phyloP scores from a whole-genome alignment of 345 rosid genomes.

The Trapa bicornis region DNA sequence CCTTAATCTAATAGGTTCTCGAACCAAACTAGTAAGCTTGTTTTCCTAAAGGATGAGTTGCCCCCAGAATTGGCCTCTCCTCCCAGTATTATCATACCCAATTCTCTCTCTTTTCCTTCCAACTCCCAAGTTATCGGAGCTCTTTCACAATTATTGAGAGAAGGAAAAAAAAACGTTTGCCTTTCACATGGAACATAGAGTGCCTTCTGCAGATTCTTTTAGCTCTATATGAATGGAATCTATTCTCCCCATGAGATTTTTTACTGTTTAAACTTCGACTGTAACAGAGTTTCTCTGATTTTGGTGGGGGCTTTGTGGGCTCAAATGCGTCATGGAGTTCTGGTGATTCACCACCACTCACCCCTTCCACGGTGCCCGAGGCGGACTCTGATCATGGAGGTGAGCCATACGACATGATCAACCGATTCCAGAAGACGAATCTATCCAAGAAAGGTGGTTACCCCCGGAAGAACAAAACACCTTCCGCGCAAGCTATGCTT shows the following conservation, averaged over 20 bases:
- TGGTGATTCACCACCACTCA: slow-evolving; percentile 12
- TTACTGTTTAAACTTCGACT: background rate
- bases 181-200: too few relatives aligned
- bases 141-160: too few relatives aligned
- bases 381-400: slow-evolving; percentile 13
- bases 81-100: background rate
- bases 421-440: slow-evolving; percentile 23
- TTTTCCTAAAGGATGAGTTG: too few relatives aligned
- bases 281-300: background rate
- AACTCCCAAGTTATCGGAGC: too few relatives aligned
- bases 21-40: too few relatives aligned
- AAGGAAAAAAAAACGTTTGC: too few relatives aligned
- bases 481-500: background rate
- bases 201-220: background rate
- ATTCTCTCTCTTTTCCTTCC: background rate
- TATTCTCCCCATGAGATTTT: background rate
- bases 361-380: slow-evolving; percentile 14
- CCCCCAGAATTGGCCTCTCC: too few relatives aligned
- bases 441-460: slow-evolving; percentile 7
- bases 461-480: background rate
- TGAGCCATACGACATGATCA: slow-evolving; percentile 6
- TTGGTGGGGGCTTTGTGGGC: background rate
- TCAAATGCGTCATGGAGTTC: background rate
- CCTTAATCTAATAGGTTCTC: too few relatives aligned
- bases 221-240: background rate